phyloP scores from a whole-genome alignment of 345 rosid species.

The Eucalyptus sp. region DNA sequence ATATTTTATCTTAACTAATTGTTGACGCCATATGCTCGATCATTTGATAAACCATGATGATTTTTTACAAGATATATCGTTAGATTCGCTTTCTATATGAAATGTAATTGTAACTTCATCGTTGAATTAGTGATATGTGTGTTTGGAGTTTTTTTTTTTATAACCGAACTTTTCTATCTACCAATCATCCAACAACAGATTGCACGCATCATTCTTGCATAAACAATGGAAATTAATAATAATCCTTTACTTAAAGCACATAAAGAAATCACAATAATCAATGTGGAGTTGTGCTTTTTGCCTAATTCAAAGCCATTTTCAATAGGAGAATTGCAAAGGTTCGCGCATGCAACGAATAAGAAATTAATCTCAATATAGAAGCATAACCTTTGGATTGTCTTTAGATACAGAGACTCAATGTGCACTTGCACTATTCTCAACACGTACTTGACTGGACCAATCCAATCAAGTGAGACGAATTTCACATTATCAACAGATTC shows the following conservation, averaged over 20 bases:
- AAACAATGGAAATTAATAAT: background rate
- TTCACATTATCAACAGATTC: background rate
- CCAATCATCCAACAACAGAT: background rate
- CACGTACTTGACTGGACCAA: accelerated
- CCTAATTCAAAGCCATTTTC: background rate
- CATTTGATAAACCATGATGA: background rate
- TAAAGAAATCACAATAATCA: background rate
- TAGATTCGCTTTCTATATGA: accelerated
- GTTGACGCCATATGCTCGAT: background rate
- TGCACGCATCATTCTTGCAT: background rate
- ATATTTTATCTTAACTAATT: background rate
- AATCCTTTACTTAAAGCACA: background rate
- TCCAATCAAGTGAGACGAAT: background rate
- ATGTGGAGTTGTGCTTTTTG: background rate
- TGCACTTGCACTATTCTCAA: background rate
- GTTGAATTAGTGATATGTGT: no score
- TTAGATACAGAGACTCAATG: accelerated
- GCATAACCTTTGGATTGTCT: background rate
- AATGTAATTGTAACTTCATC: background rate
- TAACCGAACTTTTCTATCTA: background rate
- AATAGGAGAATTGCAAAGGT: background rate
- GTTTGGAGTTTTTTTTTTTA: background rate
- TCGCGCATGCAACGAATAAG: no score
- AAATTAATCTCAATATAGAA: background rate
- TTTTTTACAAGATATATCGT: background rate